Evolutionary conservation across 2,329 filamentous ascomycete species (phyloP).

Genomic region (Talaromyces sp.): DNA sequence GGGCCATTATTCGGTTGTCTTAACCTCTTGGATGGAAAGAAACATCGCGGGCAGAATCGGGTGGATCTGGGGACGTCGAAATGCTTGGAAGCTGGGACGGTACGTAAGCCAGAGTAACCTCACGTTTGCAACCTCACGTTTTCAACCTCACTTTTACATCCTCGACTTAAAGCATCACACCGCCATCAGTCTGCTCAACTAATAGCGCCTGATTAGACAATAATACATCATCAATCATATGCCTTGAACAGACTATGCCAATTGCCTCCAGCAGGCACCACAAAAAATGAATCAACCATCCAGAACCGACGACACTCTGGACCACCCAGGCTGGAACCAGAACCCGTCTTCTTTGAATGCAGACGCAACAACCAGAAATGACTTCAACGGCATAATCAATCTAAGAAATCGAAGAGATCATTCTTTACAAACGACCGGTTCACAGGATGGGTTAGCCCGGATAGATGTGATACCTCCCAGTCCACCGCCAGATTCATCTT

Average conservation of each 20-base stretch:
- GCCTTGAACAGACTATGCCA: background rate
- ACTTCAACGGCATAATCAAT: slow-evolving; percentile 62
- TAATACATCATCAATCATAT: background rate
- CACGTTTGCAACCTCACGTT: background rate
- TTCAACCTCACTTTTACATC: background rate
- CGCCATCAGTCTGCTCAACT: background rate
- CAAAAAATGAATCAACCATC: slow-evolving; percentile 64
- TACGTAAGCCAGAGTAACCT: background rate
- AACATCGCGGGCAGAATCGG: slow-evolving; percentile 17
- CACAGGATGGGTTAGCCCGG: background rate
- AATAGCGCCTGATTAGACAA: background rate
- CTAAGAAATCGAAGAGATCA: slow-evolving; percentile 48
- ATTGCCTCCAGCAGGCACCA: background rate
- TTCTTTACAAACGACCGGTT: background rate
- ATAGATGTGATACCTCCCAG: slow-evolving; percentile 1
- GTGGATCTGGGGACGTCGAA: slow-evolving; percentile 3
- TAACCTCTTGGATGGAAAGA: background rate
- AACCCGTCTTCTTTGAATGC: slow-evolving; percentile 57
- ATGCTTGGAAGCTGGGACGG: background rate
- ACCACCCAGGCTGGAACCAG: slow-evolving; percentile 60
- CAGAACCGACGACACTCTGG: slow-evolving; percentile 56
- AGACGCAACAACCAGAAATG: slow-evolving; percentile 62
- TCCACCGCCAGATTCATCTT: slow-evolving; percentile 1
- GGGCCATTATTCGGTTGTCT: background rate
- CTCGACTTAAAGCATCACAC: background rate